A percentile compares a stretch with the other conserved stretches of the same genome.
Conservation (phyloP, 495 filamentous ascomycete species). For the Aspergillus sclerotioniger region DNA sequence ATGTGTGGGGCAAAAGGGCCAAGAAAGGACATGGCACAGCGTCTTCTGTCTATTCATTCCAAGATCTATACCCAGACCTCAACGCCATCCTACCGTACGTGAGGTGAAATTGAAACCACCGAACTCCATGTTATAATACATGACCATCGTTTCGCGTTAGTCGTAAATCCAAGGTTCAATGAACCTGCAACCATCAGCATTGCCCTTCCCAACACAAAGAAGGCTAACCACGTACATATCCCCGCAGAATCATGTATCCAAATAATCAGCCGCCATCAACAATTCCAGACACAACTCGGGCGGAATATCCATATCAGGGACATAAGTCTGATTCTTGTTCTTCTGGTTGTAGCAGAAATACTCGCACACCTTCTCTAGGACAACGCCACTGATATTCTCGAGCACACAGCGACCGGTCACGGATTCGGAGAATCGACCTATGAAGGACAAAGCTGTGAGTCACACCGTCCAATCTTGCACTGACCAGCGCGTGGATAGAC, state of each 20-base stretch:
- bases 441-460: background rate
- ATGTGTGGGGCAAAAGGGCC: background rate
- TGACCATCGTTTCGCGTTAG: background rate
- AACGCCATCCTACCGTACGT: background rate
- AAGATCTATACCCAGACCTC: background rate
- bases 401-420: conserved; percentile 63
- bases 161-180: background rate
- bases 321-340: conserved; percentile 69
- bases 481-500: background rate
- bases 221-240: background rate
- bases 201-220: background rate
- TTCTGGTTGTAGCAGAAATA: conserved; percentile 90
- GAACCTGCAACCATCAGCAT: background rate
- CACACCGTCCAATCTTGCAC: background rate
- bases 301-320: conserved; percentile 87
- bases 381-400: conserved; percentile 72
- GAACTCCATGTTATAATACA: background rate
- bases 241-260: conserved; percentile 33
- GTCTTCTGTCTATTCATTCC: background rate
- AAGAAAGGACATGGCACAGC: background rate
- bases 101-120: background rate
- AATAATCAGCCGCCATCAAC: conserved; percentile 78
- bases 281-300: conserved; percentile 75
- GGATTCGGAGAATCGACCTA: conserved; percentile 72
- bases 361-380: conserved; percentile 88